Evolutionary conservation across 768 basidiomycete species (phyloP), one percentile per base, ranked within the genome.

Genomic region (Termitomyces sp.): DNA sequence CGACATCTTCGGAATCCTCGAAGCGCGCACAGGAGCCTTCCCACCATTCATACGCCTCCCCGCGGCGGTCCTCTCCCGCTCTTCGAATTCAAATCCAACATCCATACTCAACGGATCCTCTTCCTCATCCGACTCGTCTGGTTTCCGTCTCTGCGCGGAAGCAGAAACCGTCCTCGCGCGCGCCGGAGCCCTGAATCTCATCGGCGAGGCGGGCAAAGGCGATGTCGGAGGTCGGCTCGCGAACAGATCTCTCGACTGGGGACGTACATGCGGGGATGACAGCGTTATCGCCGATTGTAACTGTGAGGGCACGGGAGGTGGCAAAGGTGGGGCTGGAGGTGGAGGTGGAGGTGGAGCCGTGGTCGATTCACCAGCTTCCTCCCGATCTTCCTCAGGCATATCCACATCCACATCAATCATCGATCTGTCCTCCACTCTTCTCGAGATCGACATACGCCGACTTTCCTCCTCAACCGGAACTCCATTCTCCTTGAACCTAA

Each of bases 161-260:
- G 32, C 49, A n/a, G 55, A 58, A 13, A 60, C 54, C 55, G 61
- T 60, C 32, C 64, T 67, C 28, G 72, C 71, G n/a, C 87, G 83
- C 11, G 75, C 75, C 1, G 88, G 91, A 4, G 88, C 85, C 0
- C 76, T 78, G 0, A 84, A 84, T 67, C 81, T 83, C 7, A 81
- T 79, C 1, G 88, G 86, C 1, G 82, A 81, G 42, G 78, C 74
- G 13, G 86, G 87, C 66, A 92, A 73, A 1, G 90, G 91, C 2
- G 88, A 90, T 22, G 76, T 78, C 0, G 89, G 89, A 0, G 78
- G 80, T 1, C 90, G 86, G 62, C 78, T 84, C 44, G 83, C 79
- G 65, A 91, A 87, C 4, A 84, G 32, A 66, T 81, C 75, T 45
- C 8, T 38, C 15, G 55, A 48, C 12, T 46, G 36, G 13, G 12